phyloP scores from a whole-genome alignment of 768 basidiomycete species.

The Termitomyces sp. region DNA sequence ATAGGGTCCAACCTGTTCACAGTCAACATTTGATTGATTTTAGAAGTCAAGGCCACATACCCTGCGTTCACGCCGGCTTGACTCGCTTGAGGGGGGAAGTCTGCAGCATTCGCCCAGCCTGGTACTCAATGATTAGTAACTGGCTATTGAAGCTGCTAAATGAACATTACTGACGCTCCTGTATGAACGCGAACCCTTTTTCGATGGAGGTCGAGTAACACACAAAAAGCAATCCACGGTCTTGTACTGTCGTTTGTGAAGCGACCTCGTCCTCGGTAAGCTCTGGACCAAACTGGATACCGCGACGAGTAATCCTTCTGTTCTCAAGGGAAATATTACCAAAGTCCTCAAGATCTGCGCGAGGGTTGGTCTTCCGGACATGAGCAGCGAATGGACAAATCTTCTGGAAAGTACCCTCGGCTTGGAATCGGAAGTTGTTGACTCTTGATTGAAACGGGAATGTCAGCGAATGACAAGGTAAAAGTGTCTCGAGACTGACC shows the following conservation, averaged over 20 bases:
- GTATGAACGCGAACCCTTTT: conserved; percentile 37
- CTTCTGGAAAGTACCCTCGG: conserved; percentile 27
- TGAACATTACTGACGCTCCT: conserved; percentile 25
- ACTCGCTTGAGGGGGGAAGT: conserved; percentile 26
- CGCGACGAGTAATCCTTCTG: conserved; percentile 40
- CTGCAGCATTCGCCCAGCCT: conserved; percentile 34
- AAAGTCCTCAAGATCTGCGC: conserved; percentile 33
- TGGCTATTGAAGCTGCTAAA: neutral
- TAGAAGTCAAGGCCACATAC: conserved; percentile 13
- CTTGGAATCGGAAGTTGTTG: conserved; percentile 38
- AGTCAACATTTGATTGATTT: neutral
- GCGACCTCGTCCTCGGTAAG: conserved; percentile 32
- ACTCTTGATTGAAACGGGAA: conserved; percentile 23
- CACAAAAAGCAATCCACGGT: conserved; percentile 44
- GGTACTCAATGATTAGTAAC: neutral
- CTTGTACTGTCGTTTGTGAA: conserved; percentile 34
- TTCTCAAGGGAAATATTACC: conserved; percentile 18
- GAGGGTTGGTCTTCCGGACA: conserved; percentile 40
- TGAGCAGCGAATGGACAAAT: conserved; percentile 46
- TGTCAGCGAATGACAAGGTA: neutral
- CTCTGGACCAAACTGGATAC: conserved; percentile 50
- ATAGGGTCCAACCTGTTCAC: conserved; percentile 42
- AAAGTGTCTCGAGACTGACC: conserved; percentile 17
- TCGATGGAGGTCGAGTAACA: conserved; percentile 36
- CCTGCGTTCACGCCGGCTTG: conserved; percentile 22